These are phyloP conservation scores for Somion occarium DNA, from an alignment of 1,284 basidiomycete genomes.

Conservation along the genomic window DNA sequence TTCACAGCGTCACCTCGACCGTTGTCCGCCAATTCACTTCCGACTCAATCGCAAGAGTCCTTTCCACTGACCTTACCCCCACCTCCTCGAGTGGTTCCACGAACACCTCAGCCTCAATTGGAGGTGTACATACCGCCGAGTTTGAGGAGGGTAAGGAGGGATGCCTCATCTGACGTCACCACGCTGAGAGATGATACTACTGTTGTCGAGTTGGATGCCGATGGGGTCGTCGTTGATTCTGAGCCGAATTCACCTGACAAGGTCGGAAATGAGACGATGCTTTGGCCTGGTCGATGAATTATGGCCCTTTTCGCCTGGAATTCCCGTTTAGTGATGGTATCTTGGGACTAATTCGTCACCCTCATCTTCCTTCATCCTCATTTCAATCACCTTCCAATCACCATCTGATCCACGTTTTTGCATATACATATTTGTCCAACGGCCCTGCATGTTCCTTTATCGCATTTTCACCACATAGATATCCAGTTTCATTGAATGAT, in stretches of 20 bases:
- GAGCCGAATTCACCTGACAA: conserved; percentile 12
- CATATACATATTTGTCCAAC: no score
- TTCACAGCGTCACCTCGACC: not conserved
- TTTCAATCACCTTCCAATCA: no score
- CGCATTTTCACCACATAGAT: no score
- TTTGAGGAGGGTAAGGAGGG: not conserved
- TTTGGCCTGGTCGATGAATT: conserved; percentile 11
- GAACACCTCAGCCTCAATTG: not conserved
- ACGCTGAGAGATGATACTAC: conserved; percentile 1
- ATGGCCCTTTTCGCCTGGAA: no score
- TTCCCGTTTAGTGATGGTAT: no score
- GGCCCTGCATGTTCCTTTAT: no score
- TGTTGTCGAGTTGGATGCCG: conserved; percentile 7
- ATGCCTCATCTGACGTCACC: not conserved
- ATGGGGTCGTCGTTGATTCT: conserved; percentile 4
- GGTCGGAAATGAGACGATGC: conserved; percentile 3
- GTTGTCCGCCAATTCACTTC: not conserved
- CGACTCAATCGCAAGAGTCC: not conserved
- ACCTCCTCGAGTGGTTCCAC: not conserved
- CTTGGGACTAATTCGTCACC: no score
- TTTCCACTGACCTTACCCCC: not conserved
- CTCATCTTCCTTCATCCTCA: no score
- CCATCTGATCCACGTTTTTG: no score
- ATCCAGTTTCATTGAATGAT: no score
- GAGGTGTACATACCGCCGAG: not conserved